phyloP scores from a whole-genome alignment of 176 grass and related monocot species.

The Phyllostachys edulis region DNA sequence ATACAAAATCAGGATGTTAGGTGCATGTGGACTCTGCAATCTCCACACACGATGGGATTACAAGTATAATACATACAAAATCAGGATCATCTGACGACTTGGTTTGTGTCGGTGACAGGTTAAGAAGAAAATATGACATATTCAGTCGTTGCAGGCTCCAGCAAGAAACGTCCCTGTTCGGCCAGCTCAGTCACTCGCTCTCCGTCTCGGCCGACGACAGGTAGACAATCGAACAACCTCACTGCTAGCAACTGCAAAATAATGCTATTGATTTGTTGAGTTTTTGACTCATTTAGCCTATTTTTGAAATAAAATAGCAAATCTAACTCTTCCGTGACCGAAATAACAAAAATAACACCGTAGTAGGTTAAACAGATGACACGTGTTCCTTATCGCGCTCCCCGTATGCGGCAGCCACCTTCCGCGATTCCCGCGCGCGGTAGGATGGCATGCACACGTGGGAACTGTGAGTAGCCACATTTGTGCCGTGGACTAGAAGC shows the following conservation, averaged over 20 bases:
- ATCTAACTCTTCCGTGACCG: too few species aligned
- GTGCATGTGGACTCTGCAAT: not conserved
- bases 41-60: not conserved
- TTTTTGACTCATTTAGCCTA: too few species aligned
- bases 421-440: too few species aligned
- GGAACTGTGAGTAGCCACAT: too few species aligned
- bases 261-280: not conserved
- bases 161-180: constrained; percentile 23
- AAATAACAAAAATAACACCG: too few species aligned
- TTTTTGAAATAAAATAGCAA: too few species aligned
- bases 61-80: not conserved
- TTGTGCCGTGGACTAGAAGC: too few species aligned
- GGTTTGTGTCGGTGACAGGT: constrained; percentile 7
- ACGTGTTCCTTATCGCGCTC: too few species aligned
- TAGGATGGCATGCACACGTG: too few species aligned
- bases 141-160: not conserved
- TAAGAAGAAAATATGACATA: not conserved
- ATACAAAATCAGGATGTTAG: too few species aligned
- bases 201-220: not conserved
- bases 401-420: too few species aligned
- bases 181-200: not conserved
- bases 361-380: too few species aligned
- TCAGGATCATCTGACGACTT: not conserved
- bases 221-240: not conserved
- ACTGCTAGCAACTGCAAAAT: not conserved